Conservation (phyloP, 164 flowering plant species). For the Platanus orientalis region DNA sequence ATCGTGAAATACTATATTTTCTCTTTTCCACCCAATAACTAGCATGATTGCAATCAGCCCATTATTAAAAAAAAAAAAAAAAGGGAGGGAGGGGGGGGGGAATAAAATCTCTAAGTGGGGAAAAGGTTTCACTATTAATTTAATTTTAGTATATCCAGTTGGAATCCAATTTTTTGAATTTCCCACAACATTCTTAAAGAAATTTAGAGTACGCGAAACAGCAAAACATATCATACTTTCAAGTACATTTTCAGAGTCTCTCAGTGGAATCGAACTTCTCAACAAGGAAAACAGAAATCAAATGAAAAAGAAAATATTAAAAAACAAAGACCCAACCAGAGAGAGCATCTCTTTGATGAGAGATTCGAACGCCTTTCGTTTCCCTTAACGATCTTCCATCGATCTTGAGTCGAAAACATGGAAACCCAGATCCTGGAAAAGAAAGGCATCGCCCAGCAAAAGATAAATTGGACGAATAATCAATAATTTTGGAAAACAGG, state of each 20-base stretch:
- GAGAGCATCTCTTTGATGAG: conserved; percentile 21
- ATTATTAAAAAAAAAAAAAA: too few species aligned
- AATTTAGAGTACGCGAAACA: background rate
- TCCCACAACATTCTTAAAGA: too few species aligned
- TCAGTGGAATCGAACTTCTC: background rate
- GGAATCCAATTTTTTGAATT: too few species aligned
- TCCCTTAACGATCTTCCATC: conserved; percentile 15
- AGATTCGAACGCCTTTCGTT: conserved; percentile 15
- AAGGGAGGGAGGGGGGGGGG: too few species aligned
- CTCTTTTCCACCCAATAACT: too few species aligned
- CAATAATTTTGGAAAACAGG: background rate
- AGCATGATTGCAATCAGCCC: too few species aligned
- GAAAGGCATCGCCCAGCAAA: conserved; percentile 15
- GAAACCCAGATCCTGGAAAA: conserved; percentile 19
- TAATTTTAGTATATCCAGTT: too few species aligned
- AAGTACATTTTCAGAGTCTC: background rate
- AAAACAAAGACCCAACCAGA: conserved; percentile 18
- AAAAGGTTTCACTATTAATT: too few species aligned
- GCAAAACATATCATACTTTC: background rate
- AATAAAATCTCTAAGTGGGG: too few species aligned
- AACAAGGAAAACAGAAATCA: background rate
- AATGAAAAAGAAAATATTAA: background rate
- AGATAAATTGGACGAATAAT: conserved; percentile 11
- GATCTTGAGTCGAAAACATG: conserved; percentile 6
- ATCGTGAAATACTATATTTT: too few species aligned